Evolutionary conservation across 371 early-diverging fungal species (phyloP).

Genomic region (Mucor piriformis): DNA sequence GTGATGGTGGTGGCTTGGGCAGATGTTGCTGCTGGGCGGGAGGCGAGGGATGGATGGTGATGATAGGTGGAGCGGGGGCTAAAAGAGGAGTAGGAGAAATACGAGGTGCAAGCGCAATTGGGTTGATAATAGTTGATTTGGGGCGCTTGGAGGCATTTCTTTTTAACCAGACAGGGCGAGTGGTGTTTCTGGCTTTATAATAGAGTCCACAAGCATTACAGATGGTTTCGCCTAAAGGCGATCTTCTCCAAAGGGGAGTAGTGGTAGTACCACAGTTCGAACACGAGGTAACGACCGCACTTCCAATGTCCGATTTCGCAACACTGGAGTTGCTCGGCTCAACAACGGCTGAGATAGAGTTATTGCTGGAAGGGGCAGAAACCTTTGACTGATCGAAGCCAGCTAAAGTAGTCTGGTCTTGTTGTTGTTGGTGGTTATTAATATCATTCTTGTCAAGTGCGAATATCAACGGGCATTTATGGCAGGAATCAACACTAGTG

Average conservation of each 20-base stretch:
- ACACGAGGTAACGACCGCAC: conserved; percentile 65
- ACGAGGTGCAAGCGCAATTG: conserved; percentile 27
- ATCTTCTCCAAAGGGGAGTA: conserved; percentile 94
- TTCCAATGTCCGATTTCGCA: conserved; percentile 59
- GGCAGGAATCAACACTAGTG: conserved; percentile 57
- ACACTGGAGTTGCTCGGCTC: conserved; percentile 63
- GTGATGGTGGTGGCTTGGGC: neutral
- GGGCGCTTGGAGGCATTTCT: conserved; percentile 50
- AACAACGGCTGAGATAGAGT: conserved; percentile 31
- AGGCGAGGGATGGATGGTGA: conserved; percentile 3
- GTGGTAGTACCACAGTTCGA: conserved; percentile 88
- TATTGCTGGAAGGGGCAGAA: conserved; percentile 48
- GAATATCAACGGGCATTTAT: conserved; percentile 49
- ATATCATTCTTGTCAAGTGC: conserved; percentile 17
- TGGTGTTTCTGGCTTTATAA: conserved; percentile 79
- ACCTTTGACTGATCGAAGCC: conserved; percentile 50
- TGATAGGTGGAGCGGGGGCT: conserved; percentile 31
- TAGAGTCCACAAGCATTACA: conserved; percentile 96
- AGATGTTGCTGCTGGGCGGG: neutral
- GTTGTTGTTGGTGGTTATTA: conserved; percentile 23
- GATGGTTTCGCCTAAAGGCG: conserved; percentile 78
- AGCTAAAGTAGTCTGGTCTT: conserved; percentile 41
- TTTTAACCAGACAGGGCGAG: conserved; percentile 81
- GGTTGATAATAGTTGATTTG: neutral
- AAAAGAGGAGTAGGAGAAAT: conserved; percentile 31